These are phyloP conservation scores for Prunus fruticosa DNA, from an alignment of 306 rosid species.

Conservation along the genomic window DNA sequence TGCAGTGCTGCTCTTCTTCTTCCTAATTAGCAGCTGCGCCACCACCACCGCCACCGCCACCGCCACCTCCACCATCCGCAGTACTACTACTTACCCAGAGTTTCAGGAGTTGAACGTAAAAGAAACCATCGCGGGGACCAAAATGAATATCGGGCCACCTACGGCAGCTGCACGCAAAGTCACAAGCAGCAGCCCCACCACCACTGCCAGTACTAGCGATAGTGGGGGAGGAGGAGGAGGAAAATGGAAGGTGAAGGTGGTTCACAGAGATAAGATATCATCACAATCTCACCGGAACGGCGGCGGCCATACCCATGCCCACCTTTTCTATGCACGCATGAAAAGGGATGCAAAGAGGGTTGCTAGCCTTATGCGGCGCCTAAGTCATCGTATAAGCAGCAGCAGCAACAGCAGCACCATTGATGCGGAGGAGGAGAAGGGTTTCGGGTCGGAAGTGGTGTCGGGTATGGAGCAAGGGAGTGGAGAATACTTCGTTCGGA, in stretches of 20 bases:
- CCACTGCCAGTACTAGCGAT: neutral
- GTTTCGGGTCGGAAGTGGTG: conserved; percentile 71
- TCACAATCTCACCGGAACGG: neutral
- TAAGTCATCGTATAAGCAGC: neutral
- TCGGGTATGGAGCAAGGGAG: conserved; percentile 82
- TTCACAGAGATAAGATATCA: conserved; percentile 67
- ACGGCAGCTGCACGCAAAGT: neutral
- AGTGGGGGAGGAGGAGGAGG: neutral
- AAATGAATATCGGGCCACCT: neutral
- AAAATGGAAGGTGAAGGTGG: conserved; percentile 49
- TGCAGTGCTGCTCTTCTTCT: neutral
- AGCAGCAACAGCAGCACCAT: neutral
- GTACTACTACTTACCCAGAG: conserved; percentile 23
- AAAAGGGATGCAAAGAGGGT: conserved; percentile 61
- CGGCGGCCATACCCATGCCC: neutral
- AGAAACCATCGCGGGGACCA: conserved; percentile 22
- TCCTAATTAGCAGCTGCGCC: neutral
- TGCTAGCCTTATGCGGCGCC: conserved; percentile 39
- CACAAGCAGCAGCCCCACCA: neutral
- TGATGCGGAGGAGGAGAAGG: conserved; percentile 11
- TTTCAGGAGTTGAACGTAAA: conserved; percentile 37
- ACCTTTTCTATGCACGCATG: conserved; percentile 52
- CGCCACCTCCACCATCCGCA: neutral
- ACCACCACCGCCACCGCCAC: neutral
- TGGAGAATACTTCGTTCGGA: conserved; percentile 77